Evolutionary conservation across 345 rosid species (phyloP).

Genomic region (Citrus mangshanensis): DNA sequence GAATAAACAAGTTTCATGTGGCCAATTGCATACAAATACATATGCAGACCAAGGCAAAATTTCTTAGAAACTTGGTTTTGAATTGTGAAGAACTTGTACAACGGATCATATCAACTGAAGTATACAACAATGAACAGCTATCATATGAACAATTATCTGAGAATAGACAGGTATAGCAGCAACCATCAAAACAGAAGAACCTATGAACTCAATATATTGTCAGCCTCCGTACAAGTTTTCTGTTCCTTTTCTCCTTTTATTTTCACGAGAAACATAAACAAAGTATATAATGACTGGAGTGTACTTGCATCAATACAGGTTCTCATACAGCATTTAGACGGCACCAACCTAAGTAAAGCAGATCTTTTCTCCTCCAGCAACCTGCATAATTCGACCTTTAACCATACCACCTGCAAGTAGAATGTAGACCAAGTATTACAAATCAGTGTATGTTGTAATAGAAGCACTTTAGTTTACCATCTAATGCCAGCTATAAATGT

Average conservation of each 20-base stretch:
- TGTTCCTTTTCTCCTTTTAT: not conserved
- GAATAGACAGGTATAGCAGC: not conserved
- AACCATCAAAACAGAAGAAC: too few relatives aligned
- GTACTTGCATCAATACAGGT: not conserved
- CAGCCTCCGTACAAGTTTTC: not conserved
- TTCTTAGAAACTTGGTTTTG: not conserved
- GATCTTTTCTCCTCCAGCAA: conserved; percentile 98
- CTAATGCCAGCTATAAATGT: not conserved
- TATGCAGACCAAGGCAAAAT: not conserved
- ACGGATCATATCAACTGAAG: too few relatives aligned
- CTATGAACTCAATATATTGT: not conserved
- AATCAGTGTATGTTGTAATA: not conserved
- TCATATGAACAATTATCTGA: not conserved
- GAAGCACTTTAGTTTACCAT: not conserved
- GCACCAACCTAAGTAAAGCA: conserved; percentile 71
- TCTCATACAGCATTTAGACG: not conserved
- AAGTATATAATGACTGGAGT: not conserved
- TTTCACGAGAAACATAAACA: not conserved
- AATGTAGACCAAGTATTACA: conserved; percentile 8
- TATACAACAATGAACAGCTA: not conserved
- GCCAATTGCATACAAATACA: not conserved
- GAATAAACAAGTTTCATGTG: not conserved
- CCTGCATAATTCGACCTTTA: conserved; percentile 93
- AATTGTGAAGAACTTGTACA: too few relatives aligned
- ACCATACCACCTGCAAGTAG: conserved; percentile 70